Evolutionary conservation across 208 protist genomes (phyloP).

Genomic region (Balamuthia mandrillaris): DNA sequence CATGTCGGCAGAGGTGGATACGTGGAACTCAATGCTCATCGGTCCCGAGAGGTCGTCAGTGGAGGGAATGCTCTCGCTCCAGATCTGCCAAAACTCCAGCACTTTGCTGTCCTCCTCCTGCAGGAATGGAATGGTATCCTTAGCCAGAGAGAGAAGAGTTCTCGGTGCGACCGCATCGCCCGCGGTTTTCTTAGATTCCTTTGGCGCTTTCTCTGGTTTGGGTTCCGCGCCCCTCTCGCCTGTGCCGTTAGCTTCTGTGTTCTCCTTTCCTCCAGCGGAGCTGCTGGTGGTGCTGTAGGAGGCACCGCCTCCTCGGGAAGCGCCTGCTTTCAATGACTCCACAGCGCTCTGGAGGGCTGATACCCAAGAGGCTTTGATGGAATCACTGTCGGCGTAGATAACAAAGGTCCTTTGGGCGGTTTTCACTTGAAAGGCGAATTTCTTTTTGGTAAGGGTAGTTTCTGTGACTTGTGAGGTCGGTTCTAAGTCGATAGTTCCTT

Average conservation of each 20-base stretch:
- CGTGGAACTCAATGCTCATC: conserved; percentile 56
- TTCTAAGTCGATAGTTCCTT: conserved; percentile 54
- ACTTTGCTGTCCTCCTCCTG: conserved; percentile 60
- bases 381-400: background rate
- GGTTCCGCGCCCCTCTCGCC: too few species aligned
- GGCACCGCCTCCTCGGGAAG: background rate
- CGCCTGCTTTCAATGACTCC: background rate
- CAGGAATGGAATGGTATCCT: conserved; percentile 37
- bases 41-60: conserved; percentile 39
- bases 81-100: conserved; percentile 65
- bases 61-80: conserved; percentile 57
- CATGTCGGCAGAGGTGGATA: conserved; percentile 61
- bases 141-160: background rate
- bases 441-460: conserved; percentile 49
- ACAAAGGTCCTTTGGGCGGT: background rate
- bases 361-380: background rate
- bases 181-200: background rate
- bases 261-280: background rate
- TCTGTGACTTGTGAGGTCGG: conserved; percentile 39
- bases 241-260: background rate
- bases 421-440: conserved; percentile 23
- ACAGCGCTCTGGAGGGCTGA: background rate
- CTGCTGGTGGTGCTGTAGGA: background rate
- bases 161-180: background rate
- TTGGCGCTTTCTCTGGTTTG: background rate